Evolutionary conservation across 108 stramenopile genomes (phyloP).

Genomic region (Stephanodiscus minutulus): DNA sequence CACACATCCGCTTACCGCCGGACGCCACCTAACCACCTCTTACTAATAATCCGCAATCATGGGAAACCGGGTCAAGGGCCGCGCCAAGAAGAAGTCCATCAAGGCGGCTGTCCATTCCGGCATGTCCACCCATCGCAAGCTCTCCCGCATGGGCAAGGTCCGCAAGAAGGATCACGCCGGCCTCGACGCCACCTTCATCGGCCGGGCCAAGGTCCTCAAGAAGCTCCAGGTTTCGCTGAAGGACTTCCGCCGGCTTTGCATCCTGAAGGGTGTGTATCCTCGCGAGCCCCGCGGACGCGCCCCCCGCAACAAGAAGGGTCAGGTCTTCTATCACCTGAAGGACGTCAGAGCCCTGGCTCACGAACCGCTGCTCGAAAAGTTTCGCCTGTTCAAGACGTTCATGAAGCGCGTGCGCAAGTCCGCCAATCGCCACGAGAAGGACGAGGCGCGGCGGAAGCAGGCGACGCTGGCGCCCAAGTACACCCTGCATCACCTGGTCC

Average conservation of each 20-base stretch:
- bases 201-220: conserved; percentile 87
- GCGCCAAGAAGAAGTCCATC: conserved; percentile 86
- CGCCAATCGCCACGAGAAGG: conserved; percentile 87
- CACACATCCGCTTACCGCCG: not conserved
- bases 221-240: conserved; percentile 94
- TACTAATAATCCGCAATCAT: conserved; percentile 1
- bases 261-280: conserved; percentile 99
- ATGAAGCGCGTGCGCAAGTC: conserved; percentile 87
- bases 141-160: conserved; percentile 96
- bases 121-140: conserved; percentile 93
- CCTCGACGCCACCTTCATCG: conserved; percentile 94
- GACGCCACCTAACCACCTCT: not conserved
- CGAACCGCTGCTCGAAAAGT: conserved; percentile 97
- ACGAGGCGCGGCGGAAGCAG: conserved; percentile 84
- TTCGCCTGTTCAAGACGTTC: conserved; percentile 94
- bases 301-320: conserved; percentile 88
- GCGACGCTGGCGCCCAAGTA: conserved; percentile 79
- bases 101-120: conserved; percentile 86
- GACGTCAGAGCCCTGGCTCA: conserved; percentile 95
- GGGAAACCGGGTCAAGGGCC: conserved; percentile 91
- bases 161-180: conserved; percentile 92
- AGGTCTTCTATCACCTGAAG: conserved; percentile 97
- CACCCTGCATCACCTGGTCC: conserved; percentile 95
- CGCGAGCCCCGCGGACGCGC: conserved; percentile 89
- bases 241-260: conserved; percentile 99